Conservation (phyloP, 805 yeast genomes). For the Starmerella kuoi region DNA sequence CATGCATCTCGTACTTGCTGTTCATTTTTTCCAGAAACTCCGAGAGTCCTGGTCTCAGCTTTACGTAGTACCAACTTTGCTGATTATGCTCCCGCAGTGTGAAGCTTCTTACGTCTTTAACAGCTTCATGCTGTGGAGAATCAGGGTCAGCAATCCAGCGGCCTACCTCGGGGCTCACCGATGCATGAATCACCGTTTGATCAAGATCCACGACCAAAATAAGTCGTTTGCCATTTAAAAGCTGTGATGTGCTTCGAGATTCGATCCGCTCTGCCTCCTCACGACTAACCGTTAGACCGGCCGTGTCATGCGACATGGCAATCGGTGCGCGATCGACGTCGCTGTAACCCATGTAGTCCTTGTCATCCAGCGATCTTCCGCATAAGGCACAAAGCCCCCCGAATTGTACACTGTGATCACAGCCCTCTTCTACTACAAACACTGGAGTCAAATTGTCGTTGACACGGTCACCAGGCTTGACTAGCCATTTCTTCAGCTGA, state of each 20-base stretch:
- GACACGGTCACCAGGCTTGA: slow-evolving; percentile 51
- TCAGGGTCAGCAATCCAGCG: slow-evolving; percentile 85
- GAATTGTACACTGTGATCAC: slow-evolving; percentile 84
- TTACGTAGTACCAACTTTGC: slow-evolving; percentile 78
- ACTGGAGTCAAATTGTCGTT: slow-evolving; percentile 37
- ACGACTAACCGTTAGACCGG: slow-evolving; percentile 68
- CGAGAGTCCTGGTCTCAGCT: slow-evolving; percentile 74
- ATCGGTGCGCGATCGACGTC: slow-evolving; percentile 69
- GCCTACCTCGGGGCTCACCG: slow-evolving; percentile 93
- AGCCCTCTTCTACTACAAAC: slow-evolving; percentile 59
- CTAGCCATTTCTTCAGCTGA: slow-evolving; percentile 37
- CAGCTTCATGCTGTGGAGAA: slow-evolving; percentile 74
- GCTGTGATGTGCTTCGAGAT: slow-evolving; percentile 45
- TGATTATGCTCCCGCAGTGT: slow-evolving; percentile 48
- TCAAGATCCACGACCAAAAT: slow-evolving; percentile 92
- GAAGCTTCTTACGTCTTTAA: slow-evolving; percentile 70
- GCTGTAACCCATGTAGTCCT: slow-evolving; percentile 62
- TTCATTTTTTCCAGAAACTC: slow-evolving; percentile 57
- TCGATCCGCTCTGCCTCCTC: slow-evolving; percentile 83
- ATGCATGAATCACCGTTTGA: slow-evolving; percentile 94
- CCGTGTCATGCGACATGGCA: slow-evolving; percentile 78
- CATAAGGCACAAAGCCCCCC: slow-evolving; percentile 93
- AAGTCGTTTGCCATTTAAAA: slow-evolving; percentile 52
- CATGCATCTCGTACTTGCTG: slow-evolving; percentile 72
- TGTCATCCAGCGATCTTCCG: slow-evolving; percentile 62